These are phyloP conservation scores for Gossypium ekmanianum DNA, from an alignment of 345 rosid genomes.

Conservation along the genomic window DNA sequence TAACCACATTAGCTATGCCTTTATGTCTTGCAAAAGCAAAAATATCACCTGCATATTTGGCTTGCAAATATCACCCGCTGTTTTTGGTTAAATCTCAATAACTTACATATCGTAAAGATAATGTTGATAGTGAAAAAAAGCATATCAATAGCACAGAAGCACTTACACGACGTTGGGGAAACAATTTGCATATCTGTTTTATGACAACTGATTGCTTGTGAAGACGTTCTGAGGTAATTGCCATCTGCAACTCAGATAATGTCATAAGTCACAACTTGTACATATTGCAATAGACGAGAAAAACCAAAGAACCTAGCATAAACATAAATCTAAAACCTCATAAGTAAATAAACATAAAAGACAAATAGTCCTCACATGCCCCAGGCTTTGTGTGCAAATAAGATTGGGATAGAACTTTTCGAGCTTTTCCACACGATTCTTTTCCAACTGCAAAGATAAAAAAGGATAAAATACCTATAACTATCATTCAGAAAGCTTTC, in stretches of 20 bases:
- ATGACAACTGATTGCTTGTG: constrained; percentile 84
- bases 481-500: background rate
- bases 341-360: background rate
- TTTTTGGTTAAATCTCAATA: background rate
- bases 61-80: background rate
- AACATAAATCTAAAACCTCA: background rate
- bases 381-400: constrained; percentile 70
- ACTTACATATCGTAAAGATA: background rate
- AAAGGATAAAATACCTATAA: background rate
- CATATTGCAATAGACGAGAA: background rate
- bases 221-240: constrained; percentile 78
- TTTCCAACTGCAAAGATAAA: constrained; percentile 56
- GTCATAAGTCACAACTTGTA: background rate
- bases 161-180: constrained; percentile 78
- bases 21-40: background rate
- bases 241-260: constrained; percentile 56
- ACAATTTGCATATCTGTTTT: constrained; percentile 88
- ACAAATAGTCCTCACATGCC: constrained; percentile 52
- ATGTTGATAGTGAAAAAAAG: background rate
- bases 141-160: constrained; percentile 6
- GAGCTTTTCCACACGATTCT: constrained; percentile 56
- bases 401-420: constrained; percentile 80
- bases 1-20: background rate
- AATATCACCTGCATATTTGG: no score
- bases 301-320: background rate